Conservation (phyloP, 495 filamentous ascomycete genomes). For the Pseudoneurospora amorphoporcata region DNA sequence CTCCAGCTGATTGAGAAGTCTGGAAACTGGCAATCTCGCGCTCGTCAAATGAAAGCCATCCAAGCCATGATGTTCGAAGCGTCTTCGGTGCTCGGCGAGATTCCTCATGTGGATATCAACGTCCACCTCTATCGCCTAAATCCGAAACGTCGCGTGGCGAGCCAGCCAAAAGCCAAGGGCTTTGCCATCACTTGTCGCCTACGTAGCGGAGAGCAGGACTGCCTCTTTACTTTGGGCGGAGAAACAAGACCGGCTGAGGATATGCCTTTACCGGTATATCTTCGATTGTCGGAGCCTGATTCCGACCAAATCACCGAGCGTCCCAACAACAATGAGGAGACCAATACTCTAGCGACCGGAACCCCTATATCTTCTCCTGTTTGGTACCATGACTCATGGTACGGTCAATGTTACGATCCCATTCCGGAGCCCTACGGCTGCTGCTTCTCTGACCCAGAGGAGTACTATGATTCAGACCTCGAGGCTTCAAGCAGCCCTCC, state of each 20-base stretch:
- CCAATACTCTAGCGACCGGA: background rate
- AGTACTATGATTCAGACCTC: background rate
- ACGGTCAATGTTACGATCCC: background rate
- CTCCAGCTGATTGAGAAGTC: no score
- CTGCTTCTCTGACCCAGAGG: background rate
- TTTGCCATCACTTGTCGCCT: background rate
- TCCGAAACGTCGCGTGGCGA: background rate
- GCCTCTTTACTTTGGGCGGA: background rate
- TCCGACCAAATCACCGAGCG: background rate
- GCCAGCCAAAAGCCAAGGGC: background rate
- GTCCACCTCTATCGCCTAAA: background rate
- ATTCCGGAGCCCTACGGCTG: background rate
- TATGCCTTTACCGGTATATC: background rate
- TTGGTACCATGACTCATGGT: background rate
- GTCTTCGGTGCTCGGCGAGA: background rate
- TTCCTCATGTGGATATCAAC: background rate
- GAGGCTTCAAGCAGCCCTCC: background rate
- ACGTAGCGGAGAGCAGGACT: background rate
- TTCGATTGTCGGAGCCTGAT: background rate
- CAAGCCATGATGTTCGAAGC: background rate
- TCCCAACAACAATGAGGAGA: background rate
- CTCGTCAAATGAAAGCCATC: no score
- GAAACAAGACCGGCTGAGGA: background rate
- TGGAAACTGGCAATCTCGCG: no score
- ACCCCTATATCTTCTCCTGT: background rate